Conservation (phyloP, 441 rosid species). For the Eugenia klotzschiana region DNA sequence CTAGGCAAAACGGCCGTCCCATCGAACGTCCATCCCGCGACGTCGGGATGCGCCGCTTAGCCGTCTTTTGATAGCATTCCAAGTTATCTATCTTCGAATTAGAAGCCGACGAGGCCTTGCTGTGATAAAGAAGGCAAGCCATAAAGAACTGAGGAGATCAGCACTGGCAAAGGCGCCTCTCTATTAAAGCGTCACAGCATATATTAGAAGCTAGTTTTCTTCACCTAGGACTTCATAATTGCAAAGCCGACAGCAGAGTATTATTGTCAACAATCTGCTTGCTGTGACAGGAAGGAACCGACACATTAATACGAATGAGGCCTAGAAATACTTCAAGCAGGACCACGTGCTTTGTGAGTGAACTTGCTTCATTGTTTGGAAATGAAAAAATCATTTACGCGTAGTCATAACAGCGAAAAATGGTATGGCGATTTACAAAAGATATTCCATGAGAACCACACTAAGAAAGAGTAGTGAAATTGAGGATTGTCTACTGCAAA, state of each 20-base stretch:
- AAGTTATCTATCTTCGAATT: background rate
- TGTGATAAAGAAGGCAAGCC: background rate
- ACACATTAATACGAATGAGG: background rate
- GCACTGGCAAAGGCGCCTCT: too few relatives aligned
- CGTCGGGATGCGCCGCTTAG: background rate
- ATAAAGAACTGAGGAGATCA: too few relatives aligned
- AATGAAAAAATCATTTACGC: background rate
- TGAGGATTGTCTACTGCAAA: background rate
- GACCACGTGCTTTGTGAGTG: background rate
- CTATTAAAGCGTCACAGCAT: too few relatives aligned
- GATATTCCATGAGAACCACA: background rate
- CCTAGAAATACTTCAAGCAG: background rate
- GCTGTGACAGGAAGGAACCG: background rate
- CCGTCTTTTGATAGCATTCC: background rate
- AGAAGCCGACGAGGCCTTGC: background rate
- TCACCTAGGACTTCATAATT: background rate
- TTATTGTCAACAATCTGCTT: background rate
- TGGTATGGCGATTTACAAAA: background rate
- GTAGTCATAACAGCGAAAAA: background rate
- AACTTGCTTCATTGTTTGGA: background rate
- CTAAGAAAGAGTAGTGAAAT: background rate
- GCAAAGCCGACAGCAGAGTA: background rate
- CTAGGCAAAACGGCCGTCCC: background rate
- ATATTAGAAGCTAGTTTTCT: too few relatives aligned
- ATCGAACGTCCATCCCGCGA: background rate